Percentiles rank a stretch among this genome's conserved stretches.
phyloP scores from a whole-genome alignment of 768 basidiomycete species.

The Hericium erinaceus region DNA sequence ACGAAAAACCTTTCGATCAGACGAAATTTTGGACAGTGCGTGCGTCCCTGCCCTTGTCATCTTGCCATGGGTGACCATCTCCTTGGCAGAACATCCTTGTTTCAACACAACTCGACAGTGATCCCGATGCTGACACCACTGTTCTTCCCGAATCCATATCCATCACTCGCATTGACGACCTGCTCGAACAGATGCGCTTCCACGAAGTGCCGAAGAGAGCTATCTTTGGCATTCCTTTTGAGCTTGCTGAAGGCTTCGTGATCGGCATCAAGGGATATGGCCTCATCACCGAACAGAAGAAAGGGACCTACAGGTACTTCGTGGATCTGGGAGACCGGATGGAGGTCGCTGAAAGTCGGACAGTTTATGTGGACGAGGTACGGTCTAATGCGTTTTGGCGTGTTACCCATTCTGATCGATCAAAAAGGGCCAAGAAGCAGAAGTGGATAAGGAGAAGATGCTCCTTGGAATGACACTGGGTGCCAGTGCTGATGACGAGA shows the following conservation, averaged over 20 bases:
- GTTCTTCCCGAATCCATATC: conserved; percentile 63
- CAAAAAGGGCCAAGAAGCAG: conserved; percentile 25
- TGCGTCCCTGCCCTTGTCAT: conserved; percentile 1
- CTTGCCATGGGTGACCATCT: not conserved
- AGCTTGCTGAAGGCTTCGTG: conserved; percentile 61
- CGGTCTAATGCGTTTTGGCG: conserved; percentile 3
- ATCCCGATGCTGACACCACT: conserved; percentile 39
- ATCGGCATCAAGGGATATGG: conserved; percentile 90
- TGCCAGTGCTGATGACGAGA: conserved; percentile 25
- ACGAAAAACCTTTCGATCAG: conserved; percentile 58
- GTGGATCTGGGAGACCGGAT: conserved; percentile 66
- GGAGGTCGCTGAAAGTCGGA: conserved; percentile 66
- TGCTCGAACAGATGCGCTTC: conserved; percentile 72
- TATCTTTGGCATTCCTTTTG: conserved; percentile 72
- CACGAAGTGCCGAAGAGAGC: conserved; percentile 79
- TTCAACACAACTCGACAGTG: conserved; percentile 39
- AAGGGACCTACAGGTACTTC: conserved; percentile 76
- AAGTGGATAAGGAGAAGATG: conserved; percentile 26
- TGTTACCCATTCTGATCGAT: not conserved
- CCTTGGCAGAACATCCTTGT: conserved; percentile 47
- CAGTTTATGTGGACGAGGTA: conserved; percentile 74
- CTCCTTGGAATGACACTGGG: conserved; percentile 35
- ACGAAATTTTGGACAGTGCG: conserved; percentile 74
- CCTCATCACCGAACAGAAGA: conserved; percentile 81
- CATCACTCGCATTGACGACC: conserved; percentile 67